Evolutionary conservation across 176 grass and related monocot genomes (phyloP).

Genomic region (Triticum aestivum): IWGSC_CS_RefSeq_v2.1 NC_057804.1:94144899-94145398

Average conservation of each 20-base stretch:
- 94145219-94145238: neutral
- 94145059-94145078: too few relatives aligned
- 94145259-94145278: neutral
- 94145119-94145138: neutral
- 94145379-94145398: too few relatives aligned
- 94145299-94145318: neutral
- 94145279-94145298: neutral
- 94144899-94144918: too few relatives aligned
- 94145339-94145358: conserved; percentile 2
- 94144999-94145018: too few relatives aligned
- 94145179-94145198: neutral
- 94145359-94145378: neutral
- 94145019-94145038: too few relatives aligned
- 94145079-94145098: too few relatives aligned
- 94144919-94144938: too few relatives aligned
- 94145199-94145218: neutral
- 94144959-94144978: too few relatives aligned
- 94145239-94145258: neutral
- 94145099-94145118: neutral
- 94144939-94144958: too few relatives aligned
- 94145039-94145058: too few relatives aligned
- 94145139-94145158: neutral
- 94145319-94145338: neutral
- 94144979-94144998: too few relatives aligned
- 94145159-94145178: neutral